Conservation (phyloP, 345 rosid genomes). For the Bretschneidera sinensis region DNA sequence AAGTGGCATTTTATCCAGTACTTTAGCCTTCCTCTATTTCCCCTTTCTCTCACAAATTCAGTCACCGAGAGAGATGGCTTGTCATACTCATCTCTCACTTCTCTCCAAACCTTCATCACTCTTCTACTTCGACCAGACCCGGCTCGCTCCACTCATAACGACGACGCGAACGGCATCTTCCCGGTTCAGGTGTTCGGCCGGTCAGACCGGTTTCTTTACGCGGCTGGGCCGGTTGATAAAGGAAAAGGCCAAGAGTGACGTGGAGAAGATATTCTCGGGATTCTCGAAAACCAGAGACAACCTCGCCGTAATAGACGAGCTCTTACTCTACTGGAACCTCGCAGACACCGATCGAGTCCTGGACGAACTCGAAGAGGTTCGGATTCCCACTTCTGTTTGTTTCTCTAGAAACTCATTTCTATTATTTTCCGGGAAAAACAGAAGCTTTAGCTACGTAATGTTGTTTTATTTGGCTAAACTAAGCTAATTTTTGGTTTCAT, state of each 20-base stretch:
- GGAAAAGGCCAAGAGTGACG: conserved; percentile 92
- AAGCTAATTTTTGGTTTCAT: neutral
- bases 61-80: conserved; percentile 36
- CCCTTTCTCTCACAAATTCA: neutral
- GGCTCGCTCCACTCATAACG: neutral
- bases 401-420: neutral
- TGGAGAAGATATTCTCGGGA: conserved; percentile 84
- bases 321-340: conserved; percentile 91
- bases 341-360: conserved; percentile 87
- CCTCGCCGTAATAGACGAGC: conserved; percentile 89
- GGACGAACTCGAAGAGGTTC: conserved; percentile 92
- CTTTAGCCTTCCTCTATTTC: neutral
- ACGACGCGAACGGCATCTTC: conserved; percentile 12
- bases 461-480: neutral
- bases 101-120: conserved; percentile 30
- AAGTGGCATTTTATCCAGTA: conserved; percentile 13
- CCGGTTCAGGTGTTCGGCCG: conserved; percentile 55
- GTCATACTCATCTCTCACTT: conserved; percentile 51
- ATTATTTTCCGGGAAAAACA: neutral
- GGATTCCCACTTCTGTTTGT: neutral
- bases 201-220: conserved; percentile 87
- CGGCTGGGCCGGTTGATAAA: conserved; percentile 81
- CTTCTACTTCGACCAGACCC: conserved; percentile 18
- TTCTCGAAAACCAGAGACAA: conserved; percentile 92
- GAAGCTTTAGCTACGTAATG: neutral